Conservation (phyloP, 306 rosid species). For the Cicer yamashitae region DNA sequence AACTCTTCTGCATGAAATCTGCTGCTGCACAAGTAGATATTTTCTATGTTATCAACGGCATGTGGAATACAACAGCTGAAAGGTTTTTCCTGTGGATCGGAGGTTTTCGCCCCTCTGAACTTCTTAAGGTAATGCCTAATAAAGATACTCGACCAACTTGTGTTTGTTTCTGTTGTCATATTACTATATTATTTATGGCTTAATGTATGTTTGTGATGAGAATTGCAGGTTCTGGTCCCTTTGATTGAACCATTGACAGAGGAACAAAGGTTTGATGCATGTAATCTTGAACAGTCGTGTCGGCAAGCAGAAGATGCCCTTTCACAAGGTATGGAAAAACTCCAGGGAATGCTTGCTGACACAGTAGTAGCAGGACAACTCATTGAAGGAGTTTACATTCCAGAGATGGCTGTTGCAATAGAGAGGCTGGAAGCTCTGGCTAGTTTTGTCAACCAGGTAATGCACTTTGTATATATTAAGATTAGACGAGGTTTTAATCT, state of each 20-base stretch:
- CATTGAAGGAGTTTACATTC: constrained; percentile 57
- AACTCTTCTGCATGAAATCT: constrained; percentile 80
- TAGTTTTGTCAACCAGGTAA: constrained; percentile 81
- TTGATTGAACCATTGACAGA: constrained; percentile 71
- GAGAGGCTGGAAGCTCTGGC: constrained; percentile 76
- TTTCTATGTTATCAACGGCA: constrained; percentile 79
- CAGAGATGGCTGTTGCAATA: constrained; percentile 70
- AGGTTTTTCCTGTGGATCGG: constrained; percentile 90
- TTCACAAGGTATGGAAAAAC: constrained; percentile 86
- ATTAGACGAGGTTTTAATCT: no score
- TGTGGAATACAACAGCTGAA: constrained; percentile 93
- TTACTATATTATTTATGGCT: not conserved
- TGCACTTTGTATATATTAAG: not conserved
- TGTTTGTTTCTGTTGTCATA: not conserved
- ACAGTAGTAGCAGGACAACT: constrained; percentile 63
- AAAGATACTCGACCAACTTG: not conserved
- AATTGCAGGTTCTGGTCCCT: constrained; percentile 76
- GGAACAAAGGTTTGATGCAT: constrained; percentile 59
- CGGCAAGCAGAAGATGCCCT: constrained; percentile 97
- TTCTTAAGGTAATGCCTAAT: constrained; percentile 70
- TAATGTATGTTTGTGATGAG: constrained; percentile 19
- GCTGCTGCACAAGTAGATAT: constrained; percentile 87
- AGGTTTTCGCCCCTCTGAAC: constrained; percentile 94
- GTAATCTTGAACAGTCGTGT: constrained; percentile 73
- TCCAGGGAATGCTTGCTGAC: constrained; percentile 66